phyloP scores from a whole-genome alignment of 106 monocot species.

The Chionographis japonica region DNA sequence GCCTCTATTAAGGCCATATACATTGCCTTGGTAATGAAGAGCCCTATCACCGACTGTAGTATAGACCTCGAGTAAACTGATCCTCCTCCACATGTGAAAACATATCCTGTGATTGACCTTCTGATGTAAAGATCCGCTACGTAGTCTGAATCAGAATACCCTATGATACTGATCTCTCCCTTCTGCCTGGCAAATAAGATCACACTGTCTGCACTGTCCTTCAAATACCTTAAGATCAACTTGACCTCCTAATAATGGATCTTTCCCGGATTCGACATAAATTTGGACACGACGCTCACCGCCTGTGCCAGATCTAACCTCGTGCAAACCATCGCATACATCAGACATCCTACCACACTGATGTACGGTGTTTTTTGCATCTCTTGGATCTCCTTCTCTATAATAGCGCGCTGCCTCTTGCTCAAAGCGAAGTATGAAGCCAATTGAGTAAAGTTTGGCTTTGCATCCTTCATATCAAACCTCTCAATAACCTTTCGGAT shows the following conservation, averaged over 20 bases:
- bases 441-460: not conserved
- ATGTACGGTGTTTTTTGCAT: not conserved
- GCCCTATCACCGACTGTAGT: too few species aligned
- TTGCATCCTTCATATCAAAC: not conserved
- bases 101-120: not conserved
- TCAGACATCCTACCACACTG: not conserved
- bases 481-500: not conserved
- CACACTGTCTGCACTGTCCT: not conserved
- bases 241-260: not conserved
- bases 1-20: too few species aligned
- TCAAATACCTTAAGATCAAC: not conserved
- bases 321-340: slow-evolving; percentile 11
- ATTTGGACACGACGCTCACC: slow-evolving; percentile 5
- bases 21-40: too few species aligned
- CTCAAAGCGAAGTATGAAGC: not conserved
- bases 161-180: not conserved
- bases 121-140: not conserved
- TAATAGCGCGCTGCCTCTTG: not conserved
- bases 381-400: not conserved
- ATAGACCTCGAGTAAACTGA: not conserved
- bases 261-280: slow-evolving; percentile 3
- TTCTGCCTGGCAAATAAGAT: not conserved
- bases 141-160: not conserved
- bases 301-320: not conserved
- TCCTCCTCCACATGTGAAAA: not conserved